Evolutionary conservation across 768 basidiomycete species (phyloP).

Genomic region (Xanthoconium purpureum): DNA sequence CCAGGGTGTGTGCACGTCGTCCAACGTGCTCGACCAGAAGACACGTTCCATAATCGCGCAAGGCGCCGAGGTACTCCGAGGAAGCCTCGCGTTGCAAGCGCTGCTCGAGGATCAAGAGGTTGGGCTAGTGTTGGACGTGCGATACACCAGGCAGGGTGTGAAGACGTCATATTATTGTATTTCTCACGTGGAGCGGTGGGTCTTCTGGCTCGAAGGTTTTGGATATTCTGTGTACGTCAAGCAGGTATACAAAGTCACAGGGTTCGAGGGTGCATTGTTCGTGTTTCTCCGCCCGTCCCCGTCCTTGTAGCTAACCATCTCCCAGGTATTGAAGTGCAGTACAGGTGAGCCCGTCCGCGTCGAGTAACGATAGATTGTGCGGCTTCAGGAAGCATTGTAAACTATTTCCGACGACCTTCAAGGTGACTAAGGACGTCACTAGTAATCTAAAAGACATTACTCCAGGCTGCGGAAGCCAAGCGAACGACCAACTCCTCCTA

Average conservation of each 20-base stretch:
- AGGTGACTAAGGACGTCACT: slow-evolving; percentile 18
- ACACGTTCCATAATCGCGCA: slow-evolving; percentile 10
- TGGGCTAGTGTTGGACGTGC: slow-evolving; percentile 19
- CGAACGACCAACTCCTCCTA: fast-evolving
- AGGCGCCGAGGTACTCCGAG: slow-evolving; percentile 6
- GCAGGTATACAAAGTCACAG: slow-evolving; percentile 10
- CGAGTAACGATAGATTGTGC: background rate
- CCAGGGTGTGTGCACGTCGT: slow-evolving; percentile 15
- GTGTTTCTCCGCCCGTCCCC: background rate
- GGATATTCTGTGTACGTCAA: slow-evolving; percentile 23
- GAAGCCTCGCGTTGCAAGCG: slow-evolving; percentile 2
- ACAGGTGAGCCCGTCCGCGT: slow-evolving; percentile 22
- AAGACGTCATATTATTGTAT: slow-evolving; percentile 26
- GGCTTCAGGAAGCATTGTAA: slow-evolving; percentile 30
- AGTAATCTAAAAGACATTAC: slow-evolving; percentile 20
- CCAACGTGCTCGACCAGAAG: slow-evolving; percentile 6
- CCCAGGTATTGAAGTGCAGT: slow-evolving; percentile 28
- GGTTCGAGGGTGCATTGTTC: slow-evolving; percentile 23
- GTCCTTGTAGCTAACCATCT: background rate
- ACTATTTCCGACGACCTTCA: slow-evolving; percentile 26
- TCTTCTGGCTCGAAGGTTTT: slow-evolving; percentile 31
- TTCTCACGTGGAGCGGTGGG: slow-evolving; percentile 25
- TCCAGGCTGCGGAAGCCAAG: slow-evolving; percentile 31
- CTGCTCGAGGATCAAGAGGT: slow-evolving; percentile 11
- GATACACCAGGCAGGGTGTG: background rate